Evolutionary conservation across 2,329 filamentous ascomycete genomes (phyloP), one percentile per base, ranked within the genome.

Genomic region (Penicillium glabrum): DNA sequence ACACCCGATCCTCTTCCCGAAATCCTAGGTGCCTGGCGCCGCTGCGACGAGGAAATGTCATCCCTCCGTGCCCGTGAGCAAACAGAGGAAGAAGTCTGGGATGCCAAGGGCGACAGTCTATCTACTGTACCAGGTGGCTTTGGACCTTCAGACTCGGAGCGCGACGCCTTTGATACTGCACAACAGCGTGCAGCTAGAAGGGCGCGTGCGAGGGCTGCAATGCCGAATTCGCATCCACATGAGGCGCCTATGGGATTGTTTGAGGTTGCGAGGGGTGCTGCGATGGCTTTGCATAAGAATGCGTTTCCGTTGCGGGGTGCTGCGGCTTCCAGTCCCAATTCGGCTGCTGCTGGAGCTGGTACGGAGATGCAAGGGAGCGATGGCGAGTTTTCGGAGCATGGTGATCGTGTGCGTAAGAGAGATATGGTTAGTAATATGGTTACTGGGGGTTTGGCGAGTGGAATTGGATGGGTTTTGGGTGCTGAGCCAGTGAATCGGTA

Each of bases 401-500:
- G 62, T 16, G 67, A 69, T 1, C 71, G 73, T 43, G 74, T 80
- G 16, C 69, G 80, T 43, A 82, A 81, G 64, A 69, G 80, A 57
- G 80, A 82, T 68, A 72, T 87, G 74, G 83, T 88, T 47, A 84
- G 84, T 57, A 87, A 80, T 72, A 85, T 85, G 71, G 85, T 87
- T 6, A 86, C 83, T 13, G 84, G 83, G 2, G 84, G 83, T 7
- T 69, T 88, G 66, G 84, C 83, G 8, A 85, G 79, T 68, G 86
- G 86, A 10, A 76, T 88, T 65, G 86, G 86, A 9, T 88, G 86
- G 86, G 82, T 88, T 55, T 69, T 88, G 53, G 86, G 86, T 69
- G 78, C 77, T 53, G 77, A 79, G 57, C 77, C 78, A 14, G 73
- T 77, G 46, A 72, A 74, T 67, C 68, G 67, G 58, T 70, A 60